Evolutionary conservation across 1,284 basidiomycete genomes (phyloP).

Genomic region (Cryptococcus deneoformans): DNA sequence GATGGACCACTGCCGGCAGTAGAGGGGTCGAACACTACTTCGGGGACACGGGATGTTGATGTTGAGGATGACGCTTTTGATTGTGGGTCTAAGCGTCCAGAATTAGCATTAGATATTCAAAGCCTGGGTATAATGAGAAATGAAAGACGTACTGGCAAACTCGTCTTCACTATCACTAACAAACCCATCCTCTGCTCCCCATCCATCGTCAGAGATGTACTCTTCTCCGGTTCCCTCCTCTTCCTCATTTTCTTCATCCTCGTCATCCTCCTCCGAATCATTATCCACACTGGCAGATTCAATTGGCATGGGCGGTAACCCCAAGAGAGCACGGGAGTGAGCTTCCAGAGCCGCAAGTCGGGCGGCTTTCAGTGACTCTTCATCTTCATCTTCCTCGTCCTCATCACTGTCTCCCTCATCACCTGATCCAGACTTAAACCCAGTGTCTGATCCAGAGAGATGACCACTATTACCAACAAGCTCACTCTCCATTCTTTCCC

Average conservation of each 20-base stretch:
- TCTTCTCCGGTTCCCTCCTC: constrained; percentile 30
- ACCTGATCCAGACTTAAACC: too few species aligned
- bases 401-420: too few species aligned
- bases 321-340: constrained; percentile 43
- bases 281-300: constrained; percentile 15
- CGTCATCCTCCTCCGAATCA: constrained; percentile 8
- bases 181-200: constrained; percentile 38
- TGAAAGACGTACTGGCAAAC: constrained; percentile 8
- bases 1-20: not conserved
- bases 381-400: not conserved
- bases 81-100: not conserved
- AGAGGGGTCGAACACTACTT: constrained; percentile 41
- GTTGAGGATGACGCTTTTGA: not conserved
- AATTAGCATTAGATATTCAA: not conserved
- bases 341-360: constrained; percentile 49
- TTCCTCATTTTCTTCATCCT: constrained; percentile 16
- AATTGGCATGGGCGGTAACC: constrained; percentile 15
- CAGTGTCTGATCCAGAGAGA: too few species aligned
- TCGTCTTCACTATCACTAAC: constrained; percentile 43
- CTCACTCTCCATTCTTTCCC: too few species aligned
- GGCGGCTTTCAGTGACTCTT: constrained; percentile 22
- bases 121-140: not conserved
- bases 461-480: too few species aligned
- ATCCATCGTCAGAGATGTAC: constrained; percentile 40
- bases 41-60: constrained; percentile 22